Percentiles rank a stretch among this genome's conserved stretches.
These are phyloP conservation scores for Exophiala lecanii-corni DNA, from an alignment of 2,329 filamentous ascomycete genomes.

Conservation along the genomic window DNA sequence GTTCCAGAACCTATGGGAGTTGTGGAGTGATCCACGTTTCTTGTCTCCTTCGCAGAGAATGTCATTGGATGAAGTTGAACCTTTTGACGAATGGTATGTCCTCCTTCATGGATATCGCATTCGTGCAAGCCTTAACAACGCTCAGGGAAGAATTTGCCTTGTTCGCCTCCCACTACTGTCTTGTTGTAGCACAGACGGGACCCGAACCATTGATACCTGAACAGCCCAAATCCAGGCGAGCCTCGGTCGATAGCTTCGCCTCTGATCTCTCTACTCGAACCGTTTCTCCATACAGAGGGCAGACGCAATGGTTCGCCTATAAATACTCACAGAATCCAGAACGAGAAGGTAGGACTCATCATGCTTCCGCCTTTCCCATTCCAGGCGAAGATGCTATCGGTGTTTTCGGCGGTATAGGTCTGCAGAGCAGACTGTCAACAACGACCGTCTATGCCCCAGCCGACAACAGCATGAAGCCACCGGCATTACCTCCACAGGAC, in stretches of 20 bases:
- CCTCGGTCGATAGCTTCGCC: constrained; percentile 23
- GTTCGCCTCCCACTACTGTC: constrained; percentile 78
- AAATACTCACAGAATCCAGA: constrained; percentile 37
- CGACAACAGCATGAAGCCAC: constrained; percentile 46
- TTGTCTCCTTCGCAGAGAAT: constrained; percentile 56
- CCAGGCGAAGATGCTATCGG: constrained; percentile 33
- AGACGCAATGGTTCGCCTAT: constrained; percentile 26
- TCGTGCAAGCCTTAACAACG: background rate
- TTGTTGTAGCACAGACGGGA: constrained; percentile 38
- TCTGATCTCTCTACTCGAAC: constrained; percentile 27
- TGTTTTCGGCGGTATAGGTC: constrained; percentile 40
- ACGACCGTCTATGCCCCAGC: constrained; percentile 45
- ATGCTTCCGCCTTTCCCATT: constrained; percentile 51
- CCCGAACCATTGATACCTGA: constrained; percentile 21
- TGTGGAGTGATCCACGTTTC: constrained; percentile 70
- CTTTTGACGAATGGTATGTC: constrained; percentile 77
- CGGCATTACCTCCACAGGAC: constrained; percentile 38
- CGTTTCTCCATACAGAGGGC: constrained; percentile 20
- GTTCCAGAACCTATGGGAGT: constrained; percentile 70
- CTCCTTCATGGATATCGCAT: background rate
- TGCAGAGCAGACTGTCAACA: constrained; percentile 45
- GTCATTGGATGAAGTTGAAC: constrained; percentile 65
- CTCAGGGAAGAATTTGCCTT: constrained; percentile 72
- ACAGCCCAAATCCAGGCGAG: constrained; percentile 20
- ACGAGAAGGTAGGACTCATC: constrained; percentile 51